Base-by-base conservation (phyloP, 345 rosid genomes). In the Syzygium aromaticum region DNA sequence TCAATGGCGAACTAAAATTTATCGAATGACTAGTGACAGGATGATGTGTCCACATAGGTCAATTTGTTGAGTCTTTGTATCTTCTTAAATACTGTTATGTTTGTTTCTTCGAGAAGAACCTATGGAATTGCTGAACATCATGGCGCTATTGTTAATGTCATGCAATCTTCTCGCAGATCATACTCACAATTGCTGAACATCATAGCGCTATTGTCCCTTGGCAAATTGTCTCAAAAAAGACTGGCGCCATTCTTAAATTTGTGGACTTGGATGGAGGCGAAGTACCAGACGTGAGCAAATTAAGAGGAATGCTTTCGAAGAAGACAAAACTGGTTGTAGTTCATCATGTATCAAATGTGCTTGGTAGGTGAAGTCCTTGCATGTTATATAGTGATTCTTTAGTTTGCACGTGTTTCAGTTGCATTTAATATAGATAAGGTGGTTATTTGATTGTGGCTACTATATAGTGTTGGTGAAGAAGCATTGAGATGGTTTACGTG, bases 121-220 rank as follows among this genome's bases (percentile, higher is more conserved):
- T 73, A 73, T 19, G 49, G 49, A 67, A 38, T 54, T 7, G 56
- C 56, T 17, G 56, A 17, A 53, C 56, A 53, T 53, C 8, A 15
- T 8, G 38, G n/a, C 57, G 28, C n/a, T 12, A 8, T 25, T 28
- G 33, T 57, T 80, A 15, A 53, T 78, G 49, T 73, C 40, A 38
- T 1, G 27, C 21, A 86, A 85, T 88, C 90, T 89, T 87, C 86
- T 88, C 84, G 87, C 94, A 98, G 99, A 87, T 98, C 63, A 14
- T 95, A 61, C 93, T 94, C 77, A 94, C 99, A 21, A 86, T 96
- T 30, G 99, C 97, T 14, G 99, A 98, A 86, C 99, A 96, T 89
- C 99, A 98, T 64, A 96, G 99, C 82, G 94, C 95, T 77, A 95
- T 98, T 88, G 99, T 96, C 86, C 99, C 99, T n/a, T 96, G 99